These are phyloP conservation scores for Bryum argenteum DNA, from an alignment of 225 moss, liverwort and hornwort species.

Conservation along the genomic window DNA sequence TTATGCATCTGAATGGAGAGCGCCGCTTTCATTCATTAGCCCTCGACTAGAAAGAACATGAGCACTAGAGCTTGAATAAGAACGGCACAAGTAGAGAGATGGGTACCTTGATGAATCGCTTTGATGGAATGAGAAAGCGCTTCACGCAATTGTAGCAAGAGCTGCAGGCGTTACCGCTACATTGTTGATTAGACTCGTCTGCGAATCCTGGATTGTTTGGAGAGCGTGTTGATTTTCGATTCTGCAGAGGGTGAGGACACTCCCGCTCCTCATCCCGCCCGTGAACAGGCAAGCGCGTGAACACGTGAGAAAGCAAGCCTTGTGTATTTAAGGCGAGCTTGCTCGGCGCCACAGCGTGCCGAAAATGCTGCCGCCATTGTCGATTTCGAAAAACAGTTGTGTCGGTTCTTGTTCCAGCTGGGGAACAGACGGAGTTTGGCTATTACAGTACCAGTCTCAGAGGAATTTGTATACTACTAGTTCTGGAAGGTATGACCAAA, in stretches of 20 bases:
- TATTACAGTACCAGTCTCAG: too few relatives aligned
- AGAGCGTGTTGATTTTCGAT: neutral
- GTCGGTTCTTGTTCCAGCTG: constrained; percentile 11
- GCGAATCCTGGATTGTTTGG: neutral
- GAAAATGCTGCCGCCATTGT: constrained; percentile 5
- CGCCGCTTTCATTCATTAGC: too few relatives aligned
- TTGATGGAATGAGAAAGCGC: neutral
- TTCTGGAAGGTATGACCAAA: too few relatives aligned
- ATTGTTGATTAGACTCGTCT: neutral
- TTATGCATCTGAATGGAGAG: neutral
- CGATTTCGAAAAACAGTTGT: neutral
- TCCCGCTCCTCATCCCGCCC: neutral
- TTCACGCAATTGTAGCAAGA: neutral
- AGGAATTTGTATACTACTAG: too few relatives aligned
- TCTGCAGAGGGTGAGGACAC: neutral
- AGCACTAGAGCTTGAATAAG: too few relatives aligned
- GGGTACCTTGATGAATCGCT: neutral
- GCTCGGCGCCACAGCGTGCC: constrained; percentile 13
- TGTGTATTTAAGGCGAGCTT: neutral
- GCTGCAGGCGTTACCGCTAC: neutral
- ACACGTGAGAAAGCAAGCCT: neutral
- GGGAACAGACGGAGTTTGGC: too few relatives aligned
- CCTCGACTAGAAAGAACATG: neutral
- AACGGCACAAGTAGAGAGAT: neutral
- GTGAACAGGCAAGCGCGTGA: neutral